These are phyloP conservation scores for Plasmodium gonderi DNA, from an alignment of 169 alveolate species.

Conservation along the genomic window DNA sequence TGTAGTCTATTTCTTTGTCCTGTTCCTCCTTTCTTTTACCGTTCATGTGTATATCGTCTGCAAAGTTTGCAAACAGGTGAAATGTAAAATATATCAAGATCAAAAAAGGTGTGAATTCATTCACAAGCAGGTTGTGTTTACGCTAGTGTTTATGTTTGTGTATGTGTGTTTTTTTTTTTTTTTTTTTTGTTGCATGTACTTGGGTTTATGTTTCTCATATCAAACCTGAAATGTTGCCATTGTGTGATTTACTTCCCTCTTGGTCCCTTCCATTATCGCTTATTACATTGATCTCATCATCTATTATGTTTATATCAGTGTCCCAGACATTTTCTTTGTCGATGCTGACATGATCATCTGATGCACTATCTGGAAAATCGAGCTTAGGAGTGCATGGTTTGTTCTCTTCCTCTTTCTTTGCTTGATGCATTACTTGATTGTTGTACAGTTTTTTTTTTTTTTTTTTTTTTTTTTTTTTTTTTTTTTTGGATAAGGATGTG, in stretches of 20 bases:
- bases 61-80: not conserved
- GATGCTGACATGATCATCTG: conserved; percentile 24
- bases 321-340: conserved; percentile 63
- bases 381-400: not conserved
- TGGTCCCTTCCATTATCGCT: not conserved
- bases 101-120: not conserved
- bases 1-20: not conserved
- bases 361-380: conserved; percentile 30
- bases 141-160: too few species aligned
- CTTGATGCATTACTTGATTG: conserved; percentile 23
- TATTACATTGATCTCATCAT: conserved; percentile 35
- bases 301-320: conserved; percentile 21
- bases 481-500: too few species aligned
- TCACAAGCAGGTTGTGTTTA: too few species aligned
- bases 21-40: not conserved
- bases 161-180: too few species aligned
- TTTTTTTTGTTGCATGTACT: too few species aligned
- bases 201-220: too few species aligned
- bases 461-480: too few species aligned
- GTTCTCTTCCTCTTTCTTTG: not conserved
- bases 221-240: conserved; percentile 5
- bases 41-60: not conserved
- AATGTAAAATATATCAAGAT: not conserved
- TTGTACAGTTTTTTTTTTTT: not conserved
- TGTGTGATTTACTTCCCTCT: not conserved